Conservation (phyloP, 2,329 filamentous ascomycete genomes). For the Blastomyces parvus region DNA sequence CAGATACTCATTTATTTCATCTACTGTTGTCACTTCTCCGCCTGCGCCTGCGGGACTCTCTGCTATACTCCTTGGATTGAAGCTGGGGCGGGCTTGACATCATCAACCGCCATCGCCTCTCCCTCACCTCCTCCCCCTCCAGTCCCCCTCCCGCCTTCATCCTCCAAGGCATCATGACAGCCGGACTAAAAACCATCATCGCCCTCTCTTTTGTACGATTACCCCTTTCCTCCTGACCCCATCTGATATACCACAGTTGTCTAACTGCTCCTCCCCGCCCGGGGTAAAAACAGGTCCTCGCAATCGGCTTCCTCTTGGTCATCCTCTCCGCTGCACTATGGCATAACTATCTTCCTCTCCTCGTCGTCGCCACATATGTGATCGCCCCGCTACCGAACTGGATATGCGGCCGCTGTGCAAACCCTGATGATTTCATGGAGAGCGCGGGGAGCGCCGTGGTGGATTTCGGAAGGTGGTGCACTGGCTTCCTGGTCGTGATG, state of each 20-base stretch:
- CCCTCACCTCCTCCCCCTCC: slow-evolving; percentile 12
- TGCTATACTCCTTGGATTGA: background rate
- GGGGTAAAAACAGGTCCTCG: slow-evolving; percentile 59
- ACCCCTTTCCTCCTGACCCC: background rate
- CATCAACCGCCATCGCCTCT: slow-evolving; percentile 10
- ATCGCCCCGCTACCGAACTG: slow-evolving; percentile 92
- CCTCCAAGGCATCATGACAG: slow-evolving; percentile 47
- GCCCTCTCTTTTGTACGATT: slow-evolving; percentile 80
- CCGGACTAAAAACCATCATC: slow-evolving; percentile 98
- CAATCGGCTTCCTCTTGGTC: slow-evolving; percentile 96
- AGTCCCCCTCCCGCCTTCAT: slow-evolving; percentile 14
- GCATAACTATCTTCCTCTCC: slow-evolving; percentile 86
- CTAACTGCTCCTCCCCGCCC: slow-evolving; percentile 1
- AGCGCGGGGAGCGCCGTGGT: slow-evolving; percentile 71
- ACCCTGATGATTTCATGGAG: slow-evolving; percentile 93
- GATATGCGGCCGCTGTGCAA: slow-evolving; percentile 80
- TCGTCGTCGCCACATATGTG: slow-evolving; percentile 93
- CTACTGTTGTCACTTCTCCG: background rate
- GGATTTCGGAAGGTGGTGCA: slow-evolving; percentile 88
- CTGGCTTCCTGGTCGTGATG: slow-evolving; percentile 94
- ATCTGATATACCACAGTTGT: background rate
- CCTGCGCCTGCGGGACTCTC: background rate
- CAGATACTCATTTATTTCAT: background rate
- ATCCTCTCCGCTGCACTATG: slow-evolving; percentile 96
- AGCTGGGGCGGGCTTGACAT: background rate